Evolutionary conservation across 2,329 filamentous ascomycete species (phyloP).

Genomic region (Fusarium nisikadoi): DNA sequence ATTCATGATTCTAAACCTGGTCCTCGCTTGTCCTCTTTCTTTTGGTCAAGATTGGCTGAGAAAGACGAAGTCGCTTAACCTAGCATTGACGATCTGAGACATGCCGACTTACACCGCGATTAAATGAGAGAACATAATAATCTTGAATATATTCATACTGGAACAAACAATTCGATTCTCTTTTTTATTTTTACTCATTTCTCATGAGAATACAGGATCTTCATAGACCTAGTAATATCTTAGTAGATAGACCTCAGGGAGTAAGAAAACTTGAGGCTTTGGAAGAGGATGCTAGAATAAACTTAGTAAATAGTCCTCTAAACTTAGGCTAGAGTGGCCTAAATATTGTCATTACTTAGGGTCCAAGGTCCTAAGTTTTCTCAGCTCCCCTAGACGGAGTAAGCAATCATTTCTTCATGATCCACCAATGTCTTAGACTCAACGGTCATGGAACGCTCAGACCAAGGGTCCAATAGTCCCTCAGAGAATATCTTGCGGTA

Average conservation of each 20-base stretch:
- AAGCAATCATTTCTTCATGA: neutral
- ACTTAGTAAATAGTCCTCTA: no score
- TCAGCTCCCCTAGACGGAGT: neutral
- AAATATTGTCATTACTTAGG: no score
- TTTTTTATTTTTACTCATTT: no score
- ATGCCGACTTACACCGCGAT: conserved; percentile 10
- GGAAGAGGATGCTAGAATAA: no score
- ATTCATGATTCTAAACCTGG: neutral
- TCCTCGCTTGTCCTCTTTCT: neutral
- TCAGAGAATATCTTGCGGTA: neutral
- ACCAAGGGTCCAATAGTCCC: conserved; percentile 13
- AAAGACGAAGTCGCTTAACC: neutral
- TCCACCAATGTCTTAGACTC: neutral
- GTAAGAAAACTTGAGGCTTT: no score
- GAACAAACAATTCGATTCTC: neutral
- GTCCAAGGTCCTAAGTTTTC: no score
- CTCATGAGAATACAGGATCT: no score
- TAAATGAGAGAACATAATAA: neutral
- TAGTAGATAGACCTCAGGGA: no score
- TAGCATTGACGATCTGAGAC: neutral
- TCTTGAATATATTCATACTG: neutral
- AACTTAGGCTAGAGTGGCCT: no score
- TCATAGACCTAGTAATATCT: neutral
- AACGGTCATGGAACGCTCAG: conserved; percentile 12
- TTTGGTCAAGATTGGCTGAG: neutral